Evolutionary conservation across 371 early-diverging fungal genomes (phyloP).

Genomic region (Funneliformis caledonium): DNA sequence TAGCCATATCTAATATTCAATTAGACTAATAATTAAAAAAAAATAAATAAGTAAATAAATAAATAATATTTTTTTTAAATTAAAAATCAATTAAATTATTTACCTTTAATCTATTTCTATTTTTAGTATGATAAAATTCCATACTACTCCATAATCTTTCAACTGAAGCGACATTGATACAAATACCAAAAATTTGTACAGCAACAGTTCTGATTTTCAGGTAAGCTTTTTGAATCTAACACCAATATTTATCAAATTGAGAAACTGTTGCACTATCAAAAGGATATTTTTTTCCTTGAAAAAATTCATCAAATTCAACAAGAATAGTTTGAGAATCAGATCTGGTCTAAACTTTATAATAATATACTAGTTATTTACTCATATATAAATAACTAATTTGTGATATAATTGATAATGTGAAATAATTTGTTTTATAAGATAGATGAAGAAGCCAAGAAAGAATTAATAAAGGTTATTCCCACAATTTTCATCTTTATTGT

Average conservation of each 20-base stretch:
- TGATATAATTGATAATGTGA: not conserved
- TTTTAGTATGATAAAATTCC: no score
- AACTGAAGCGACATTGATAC: no score
- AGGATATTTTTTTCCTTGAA: slow-evolving; percentile 5
- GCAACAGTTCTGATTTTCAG: not conserved
- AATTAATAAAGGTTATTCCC: not conserved
- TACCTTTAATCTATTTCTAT: no score
- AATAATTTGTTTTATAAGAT: not conserved
- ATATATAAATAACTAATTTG: not conserved
- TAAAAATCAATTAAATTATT: no score
- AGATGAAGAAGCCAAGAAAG: not conserved
- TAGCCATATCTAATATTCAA: no score
- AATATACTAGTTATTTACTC: not conserved
- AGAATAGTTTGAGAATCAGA: not conserved
- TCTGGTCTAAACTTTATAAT: not conserved
- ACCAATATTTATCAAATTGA: not conserved
- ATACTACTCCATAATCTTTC: no score
- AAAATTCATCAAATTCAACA: not conserved
- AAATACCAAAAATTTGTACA: no score
- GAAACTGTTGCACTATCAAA: not conserved
- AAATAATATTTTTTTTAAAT: no score
- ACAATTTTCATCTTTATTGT: not conserved
- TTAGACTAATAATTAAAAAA: no score
- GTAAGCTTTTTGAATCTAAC: not conserved
- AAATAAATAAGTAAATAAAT: no score